Evolutionary conservation across 2,329 filamentous ascomycete genomes (phyloP), one percentile per base, ranked within the genome.

Genomic region (Colletotrichum tamarilloi): DNA sequence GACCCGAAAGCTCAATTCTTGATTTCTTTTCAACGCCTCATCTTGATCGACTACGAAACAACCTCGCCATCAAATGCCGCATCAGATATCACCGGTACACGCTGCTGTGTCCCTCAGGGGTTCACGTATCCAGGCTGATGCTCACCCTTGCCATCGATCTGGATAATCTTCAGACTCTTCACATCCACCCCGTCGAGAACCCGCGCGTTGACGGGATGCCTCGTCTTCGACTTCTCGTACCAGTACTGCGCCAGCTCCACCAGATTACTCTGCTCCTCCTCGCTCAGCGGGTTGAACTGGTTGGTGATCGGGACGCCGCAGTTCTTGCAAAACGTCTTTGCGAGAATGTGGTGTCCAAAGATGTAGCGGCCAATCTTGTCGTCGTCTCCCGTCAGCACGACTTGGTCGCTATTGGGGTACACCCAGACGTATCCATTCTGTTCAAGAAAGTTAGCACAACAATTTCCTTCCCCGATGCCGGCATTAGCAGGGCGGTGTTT

Each of bases 261-360:
- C 72, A 86, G 66, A 14, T 76, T 75, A 4, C 80, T 82, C 14
- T 82, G 11, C 62, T 83, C 75, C n/a, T 84, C 85, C 11, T 82
- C 81, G 1, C 80, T 80, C 22, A 82, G 26, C 1, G 78, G 55
- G 11, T 74, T 76, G 3, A 66, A 30, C 11, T 78, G 69, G 72
- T 85, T 85, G 57, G 78, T 80, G 53, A 89, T 26, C n/a, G 78
- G 76, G 24, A 88, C 82, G 69, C 86, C 87, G 75, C 87, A 89
- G 12, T 67, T 82, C 75, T 82, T 83, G 81, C 87, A 89, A 73
- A 89, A 89, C 1, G 77, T 77, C 81, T 88, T 88, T 72, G 68
- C 73, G 55, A 80, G 76, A 4, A 82, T 22, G 2, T 75, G 73
- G 28, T 67, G 66, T 26, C 72, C 77, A 74, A 87, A 86, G 8